Conservation (phyloP, 768 basidiomycete genomes). For the Russula lepida region DNA sequence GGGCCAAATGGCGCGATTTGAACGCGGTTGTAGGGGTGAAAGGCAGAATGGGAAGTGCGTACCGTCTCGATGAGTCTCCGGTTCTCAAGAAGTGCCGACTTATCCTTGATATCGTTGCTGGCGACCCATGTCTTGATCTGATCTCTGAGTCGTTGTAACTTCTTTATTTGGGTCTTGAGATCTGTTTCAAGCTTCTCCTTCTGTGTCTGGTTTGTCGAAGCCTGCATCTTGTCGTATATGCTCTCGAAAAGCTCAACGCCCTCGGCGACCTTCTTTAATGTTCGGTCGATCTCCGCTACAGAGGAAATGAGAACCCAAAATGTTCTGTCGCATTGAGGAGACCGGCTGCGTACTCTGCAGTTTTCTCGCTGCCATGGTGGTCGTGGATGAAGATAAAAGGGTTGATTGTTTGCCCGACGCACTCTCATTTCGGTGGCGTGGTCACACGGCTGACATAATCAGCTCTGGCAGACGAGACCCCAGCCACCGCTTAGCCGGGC, state of each 20-base stretch:
- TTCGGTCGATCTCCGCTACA: constrained; percentile 96
- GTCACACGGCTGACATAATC: constrained; percentile 7
- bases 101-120: constrained; percentile 99
- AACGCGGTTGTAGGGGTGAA: background rate
- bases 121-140: constrained; percentile 96
- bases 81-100: constrained; percentile 84
- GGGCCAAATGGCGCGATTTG: background rate
- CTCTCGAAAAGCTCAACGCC: constrained; percentile 92
- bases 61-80: constrained; percentile 96
- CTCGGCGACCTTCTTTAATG: constrained; percentile 92
- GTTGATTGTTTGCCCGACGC: background rate
- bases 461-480: background rate
- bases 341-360: constrained; percentile 57
- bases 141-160: constrained; percentile 73
- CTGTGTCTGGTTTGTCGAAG: constrained; percentile 91
- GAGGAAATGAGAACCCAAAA: background rate
- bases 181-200: constrained; percentile 97
- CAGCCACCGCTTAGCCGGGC: background rate
- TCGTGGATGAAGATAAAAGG: constrained; percentile 12
- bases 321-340: background rate
- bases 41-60: constrained; percentile 29
- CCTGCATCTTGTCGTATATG: constrained; percentile 98
- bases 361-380: constrained; percentile 81
- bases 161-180: constrained; percentile 98
- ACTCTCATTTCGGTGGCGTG: background rate